Conservation (phyloP, 2,329 filamentous ascomycete species). For the Sporothrix inflata region DNA sequence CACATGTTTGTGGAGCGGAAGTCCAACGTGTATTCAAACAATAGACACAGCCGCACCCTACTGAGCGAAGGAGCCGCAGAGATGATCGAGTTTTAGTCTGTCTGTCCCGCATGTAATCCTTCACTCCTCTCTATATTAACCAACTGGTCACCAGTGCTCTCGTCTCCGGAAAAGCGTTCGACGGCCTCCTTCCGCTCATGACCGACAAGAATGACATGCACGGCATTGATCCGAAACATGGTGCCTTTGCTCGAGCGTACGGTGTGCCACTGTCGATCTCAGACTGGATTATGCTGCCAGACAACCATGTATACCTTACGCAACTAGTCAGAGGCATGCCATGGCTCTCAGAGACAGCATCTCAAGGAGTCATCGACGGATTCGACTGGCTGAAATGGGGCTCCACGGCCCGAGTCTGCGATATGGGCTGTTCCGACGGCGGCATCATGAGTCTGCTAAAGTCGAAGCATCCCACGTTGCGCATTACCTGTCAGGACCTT, state of each 20-base stretch:
- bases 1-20: background rate
- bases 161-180: background rate
- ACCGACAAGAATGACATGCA: background rate
- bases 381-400: background rate
- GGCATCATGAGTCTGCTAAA: conserved; percentile 1
- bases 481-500: background rate
- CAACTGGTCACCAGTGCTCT: background rate
- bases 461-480: background rate
- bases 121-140: background rate
- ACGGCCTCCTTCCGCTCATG: background rate
- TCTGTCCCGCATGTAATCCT: background rate
- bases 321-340: background rate
- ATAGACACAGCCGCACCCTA: background rate
- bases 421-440: background rate
- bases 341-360: background rate
- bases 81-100: background rate
- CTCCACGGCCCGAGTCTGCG: background rate
- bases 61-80: background rate
- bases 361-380: background rate
- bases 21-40: background rate
- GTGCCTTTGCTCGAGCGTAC: background rate
- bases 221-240: background rate
- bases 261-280: background rate
- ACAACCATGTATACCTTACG: background rate
- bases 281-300: background rate